A percentile compares a stretch with the other conserved stretches of the same genome.
Conservation (phyloP, 1,139 yeast genomes). For the Hanseniaspora uvarum region DNA sequence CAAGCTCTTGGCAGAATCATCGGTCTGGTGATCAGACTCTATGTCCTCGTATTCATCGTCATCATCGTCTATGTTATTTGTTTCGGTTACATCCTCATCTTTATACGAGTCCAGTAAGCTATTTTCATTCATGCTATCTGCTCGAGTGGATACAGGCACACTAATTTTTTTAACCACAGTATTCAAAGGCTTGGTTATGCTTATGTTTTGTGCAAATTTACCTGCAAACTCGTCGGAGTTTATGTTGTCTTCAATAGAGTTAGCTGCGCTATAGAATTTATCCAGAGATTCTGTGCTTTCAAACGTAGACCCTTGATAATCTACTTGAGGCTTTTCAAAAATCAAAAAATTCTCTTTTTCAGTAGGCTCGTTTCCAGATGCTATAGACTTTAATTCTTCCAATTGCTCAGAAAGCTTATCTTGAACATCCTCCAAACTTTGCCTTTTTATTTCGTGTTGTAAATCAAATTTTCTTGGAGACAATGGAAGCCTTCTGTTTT, state of each 20-base stretch:
- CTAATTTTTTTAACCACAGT: not conserved
- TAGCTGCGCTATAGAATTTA: slow-evolving; percentile 3
- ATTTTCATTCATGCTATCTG: not conserved
- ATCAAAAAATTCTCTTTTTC: not conserved
- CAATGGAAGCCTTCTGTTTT: not conserved
- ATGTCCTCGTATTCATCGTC: slow-evolving; percentile 16
- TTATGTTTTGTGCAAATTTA: not conserved
- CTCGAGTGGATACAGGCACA: not conserved
- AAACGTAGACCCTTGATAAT: not conserved
- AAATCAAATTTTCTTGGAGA: slow-evolving; percentile 15
- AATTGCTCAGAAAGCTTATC: slow-evolving; percentile 12
- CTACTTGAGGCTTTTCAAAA: not conserved
- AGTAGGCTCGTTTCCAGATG: not conserved
- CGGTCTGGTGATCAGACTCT: not conserved
- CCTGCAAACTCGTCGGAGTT: not conserved
- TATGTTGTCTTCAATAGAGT: not conserved
- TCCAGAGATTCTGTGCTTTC: not conserved
- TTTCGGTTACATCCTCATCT: not conserved
- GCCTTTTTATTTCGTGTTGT: not conserved
- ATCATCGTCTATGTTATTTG: not conserved
- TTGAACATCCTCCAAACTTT: slow-evolving; percentile 14
- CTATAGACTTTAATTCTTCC: slow-evolving; percentile 14
- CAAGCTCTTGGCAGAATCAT: not conserved
- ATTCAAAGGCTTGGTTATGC: not conserved
- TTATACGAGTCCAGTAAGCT: not conserved